These are phyloP conservation scores for Euphorbia pulcherrima DNA, from an alignment of 345 rosid genomes.

Conservation along the genomic window DNA sequence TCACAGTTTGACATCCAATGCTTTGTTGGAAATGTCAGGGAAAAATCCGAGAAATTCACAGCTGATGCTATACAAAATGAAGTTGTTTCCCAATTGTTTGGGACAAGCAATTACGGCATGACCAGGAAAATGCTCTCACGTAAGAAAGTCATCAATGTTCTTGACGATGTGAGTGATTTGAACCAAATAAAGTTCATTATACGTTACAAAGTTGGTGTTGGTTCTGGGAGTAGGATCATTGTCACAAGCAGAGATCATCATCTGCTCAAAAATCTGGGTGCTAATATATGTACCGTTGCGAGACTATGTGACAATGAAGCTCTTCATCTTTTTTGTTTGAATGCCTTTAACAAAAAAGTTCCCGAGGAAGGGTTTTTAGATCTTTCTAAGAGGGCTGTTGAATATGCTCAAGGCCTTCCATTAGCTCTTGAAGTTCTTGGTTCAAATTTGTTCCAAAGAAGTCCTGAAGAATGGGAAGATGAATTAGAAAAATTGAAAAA, in stretches of 20 bases:
- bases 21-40: background rate
- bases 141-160: background rate
- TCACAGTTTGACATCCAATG: background rate
- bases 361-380: too few relatives aligned
- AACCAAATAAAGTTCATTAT: background rate
- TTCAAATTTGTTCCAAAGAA: too few relatives aligned
- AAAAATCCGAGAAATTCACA: background rate
- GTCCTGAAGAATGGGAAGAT: too few relatives aligned
- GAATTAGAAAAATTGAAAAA: too few relatives aligned
- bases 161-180: background rate
- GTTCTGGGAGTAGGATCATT: background rate
- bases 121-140: background rate
- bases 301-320: background rate
- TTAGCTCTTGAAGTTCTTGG: too few relatives aligned
- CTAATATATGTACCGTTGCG: background rate
- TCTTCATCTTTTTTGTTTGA: too few relatives aligned
- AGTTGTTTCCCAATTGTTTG: background rate
- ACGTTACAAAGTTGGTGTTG: background rate
- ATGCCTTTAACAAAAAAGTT: too few relatives aligned
- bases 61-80: background rate
- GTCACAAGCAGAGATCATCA: constrained; percentile 8
- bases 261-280: background rate
- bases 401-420: too few relatives aligned
- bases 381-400: too few relatives aligned
- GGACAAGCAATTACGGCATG: background rate